Evolutionary conservation across 2,329 filamentous ascomycete genomes (phyloP), one percentile per base, ranked within the genome.

Genomic region (Eutypa lata): DNA sequence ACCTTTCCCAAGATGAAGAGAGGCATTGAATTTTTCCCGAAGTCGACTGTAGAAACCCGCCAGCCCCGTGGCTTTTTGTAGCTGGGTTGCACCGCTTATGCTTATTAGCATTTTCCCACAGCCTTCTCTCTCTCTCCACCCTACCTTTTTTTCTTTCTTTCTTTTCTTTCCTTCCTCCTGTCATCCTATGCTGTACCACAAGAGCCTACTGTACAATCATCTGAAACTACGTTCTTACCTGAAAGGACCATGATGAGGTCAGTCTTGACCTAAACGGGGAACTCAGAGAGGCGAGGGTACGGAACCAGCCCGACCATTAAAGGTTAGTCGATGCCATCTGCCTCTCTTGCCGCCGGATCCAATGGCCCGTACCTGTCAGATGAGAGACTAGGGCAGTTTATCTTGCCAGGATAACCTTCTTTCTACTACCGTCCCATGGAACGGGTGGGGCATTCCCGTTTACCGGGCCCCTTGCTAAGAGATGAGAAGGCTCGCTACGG

Each of bases 21-120:
- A 62, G 52, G 60, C 61, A 60, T 55, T 61, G 64, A 62, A n/a
- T n/a, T n/a, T 65, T 64, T 65, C 66, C 69, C 69, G 66, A 66
- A 67, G 64, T 68, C 67, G 59, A 65, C 60, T 66, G 69, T 66
- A 65, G 57, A 68, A 63, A 68, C 58, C 68, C 68, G 68, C 49
- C 54, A 50, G 60, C 58, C n/a, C 59, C 42, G 42, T 18, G 22
- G 42, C 60, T 56, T 58, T 56, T 57, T 56, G 62, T 63, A 54
- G 51, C 58, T 63, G 64, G 51, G 63, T 65, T 49, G 54, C 55
- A 65, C 61, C 52, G 54, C 53, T 10, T 54, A 53, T 52, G 51
- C 61, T 57, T 54, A 53, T 52, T 50, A 31, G n/a, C 43, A 56
- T 51, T 59, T 51, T 45, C 55, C 52, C 56, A 51, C 50, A 48